These are phyloP conservation scores for Tolypocladium sp. DNA, from an alignment of 2,329 filamentous ascomycete species.

Conservation along the genomic window DNA sequence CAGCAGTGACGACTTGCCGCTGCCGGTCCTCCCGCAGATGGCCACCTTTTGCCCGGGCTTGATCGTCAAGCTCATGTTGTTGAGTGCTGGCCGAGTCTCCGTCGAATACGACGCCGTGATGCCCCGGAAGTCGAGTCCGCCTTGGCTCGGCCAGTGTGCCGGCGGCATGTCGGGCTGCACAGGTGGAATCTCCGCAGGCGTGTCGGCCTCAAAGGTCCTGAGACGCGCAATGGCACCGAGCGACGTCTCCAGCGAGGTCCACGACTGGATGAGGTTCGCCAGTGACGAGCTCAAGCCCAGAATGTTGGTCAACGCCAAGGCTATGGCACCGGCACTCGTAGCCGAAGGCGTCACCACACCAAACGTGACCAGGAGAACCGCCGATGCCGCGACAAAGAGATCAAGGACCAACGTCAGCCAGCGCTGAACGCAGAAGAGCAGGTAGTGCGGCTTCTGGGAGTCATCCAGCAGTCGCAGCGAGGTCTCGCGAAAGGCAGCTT, in stretches of 20 bases:
- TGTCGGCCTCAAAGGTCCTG: conserved; percentile 12
- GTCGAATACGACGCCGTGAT: conserved; percentile 16
- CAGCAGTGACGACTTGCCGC: conserved; percentile 31
- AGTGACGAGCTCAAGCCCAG: conserved; percentile 14
- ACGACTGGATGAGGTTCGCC: conserved; percentile 15
- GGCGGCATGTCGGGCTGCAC: conserved; percentile 1
- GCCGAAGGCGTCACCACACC: conserved; percentile 18
- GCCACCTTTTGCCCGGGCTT: conserved; percentile 19
- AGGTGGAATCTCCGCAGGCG: conserved; percentile 11
- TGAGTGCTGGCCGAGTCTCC: conserved; percentile 5
- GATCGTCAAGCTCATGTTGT: conserved; percentile 14
- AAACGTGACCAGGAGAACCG: conserved; percentile 19
- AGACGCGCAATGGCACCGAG: conserved; percentile 16
- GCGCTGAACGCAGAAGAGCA: conserved; percentile 38
- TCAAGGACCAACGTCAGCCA: conserved; percentile 42
- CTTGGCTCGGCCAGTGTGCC: conserved; percentile 15
- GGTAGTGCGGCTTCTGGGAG: conserved; percentile 42
- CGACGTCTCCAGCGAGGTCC: conserved; percentile 22
- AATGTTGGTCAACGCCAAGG: conserved; percentile 14
- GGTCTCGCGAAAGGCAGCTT: conserved; percentile 24
- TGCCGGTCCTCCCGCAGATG: conserved; percentile 23
- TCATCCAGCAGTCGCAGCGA: conserved; percentile 33
- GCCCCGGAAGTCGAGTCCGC: conserved; percentile 11
- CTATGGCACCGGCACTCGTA: conserved; percentile 9
- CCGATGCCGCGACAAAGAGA: conserved; percentile 20